Conservation (phyloP, 192 early-diverging fungal species). For the Gonapodya prolifera region DNA sequence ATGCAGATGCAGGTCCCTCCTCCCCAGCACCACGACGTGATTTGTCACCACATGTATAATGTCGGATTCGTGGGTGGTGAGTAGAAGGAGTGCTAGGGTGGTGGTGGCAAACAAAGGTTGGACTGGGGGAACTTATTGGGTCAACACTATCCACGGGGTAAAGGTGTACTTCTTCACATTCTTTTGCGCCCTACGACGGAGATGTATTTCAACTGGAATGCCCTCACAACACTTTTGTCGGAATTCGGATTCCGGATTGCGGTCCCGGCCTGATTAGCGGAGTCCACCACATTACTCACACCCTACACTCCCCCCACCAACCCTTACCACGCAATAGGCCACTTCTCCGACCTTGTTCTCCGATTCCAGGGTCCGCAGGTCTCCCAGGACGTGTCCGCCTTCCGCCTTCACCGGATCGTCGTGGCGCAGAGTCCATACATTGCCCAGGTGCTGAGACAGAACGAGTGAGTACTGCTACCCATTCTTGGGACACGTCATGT, state of each 20-base stretch:
- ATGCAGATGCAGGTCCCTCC: background rate
- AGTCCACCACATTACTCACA: too few species aligned
- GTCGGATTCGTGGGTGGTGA: constrained; percentile 28
- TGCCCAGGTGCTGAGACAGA: constrained; percentile 5
- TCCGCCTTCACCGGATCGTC: background rate
- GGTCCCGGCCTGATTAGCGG: too few species aligned
- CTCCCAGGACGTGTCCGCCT: background rate
- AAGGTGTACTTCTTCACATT: background rate
- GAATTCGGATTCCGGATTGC: background rate
- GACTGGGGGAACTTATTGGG: constrained; percentile 1
- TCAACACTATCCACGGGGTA: constrained; percentile 1
- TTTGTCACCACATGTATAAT: constrained; percentile 39
- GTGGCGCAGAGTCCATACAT: background rate
- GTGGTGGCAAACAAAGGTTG: constrained; percentile 6
- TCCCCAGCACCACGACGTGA: constrained; percentile 24
- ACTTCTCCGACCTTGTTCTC: background rate
- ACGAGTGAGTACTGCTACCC: background rate
- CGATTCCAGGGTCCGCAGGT: background rate
- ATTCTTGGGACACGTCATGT: background rate
- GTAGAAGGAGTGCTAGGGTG: constrained; percentile 31
- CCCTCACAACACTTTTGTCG: background rate
- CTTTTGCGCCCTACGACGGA: constrained; percentile 12
- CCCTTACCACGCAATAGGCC: background rate
- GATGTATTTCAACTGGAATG: constrained; percentile 6
- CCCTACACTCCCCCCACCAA: too few species aligned